phyloP scores from a whole-genome alignment of 352 stramenopile species.

The Pythium phragmitis region DNA sequence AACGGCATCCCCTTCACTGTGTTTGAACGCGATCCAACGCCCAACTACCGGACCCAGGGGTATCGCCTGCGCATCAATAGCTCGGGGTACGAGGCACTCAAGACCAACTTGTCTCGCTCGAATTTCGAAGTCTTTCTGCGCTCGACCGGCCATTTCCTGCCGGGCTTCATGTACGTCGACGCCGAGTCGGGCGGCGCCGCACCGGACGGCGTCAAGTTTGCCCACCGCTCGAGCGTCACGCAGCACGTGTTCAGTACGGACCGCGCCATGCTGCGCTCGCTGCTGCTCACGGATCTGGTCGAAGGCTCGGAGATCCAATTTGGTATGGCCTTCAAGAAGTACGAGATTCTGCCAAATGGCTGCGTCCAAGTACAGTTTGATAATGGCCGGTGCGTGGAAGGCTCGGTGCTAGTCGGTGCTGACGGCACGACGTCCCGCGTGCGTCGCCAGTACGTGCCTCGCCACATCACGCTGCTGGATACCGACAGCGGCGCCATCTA shows the following conservation, averaged over 20 bases:
- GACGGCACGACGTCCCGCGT: constrained; percentile 63
- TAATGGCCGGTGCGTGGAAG: constrained; percentile 44
- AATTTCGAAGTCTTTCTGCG: constrained; percentile 62
- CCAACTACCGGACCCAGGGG: constrained; percentile 60
- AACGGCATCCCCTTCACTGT: constrained; percentile 61
- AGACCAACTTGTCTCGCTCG: constrained; percentile 39
- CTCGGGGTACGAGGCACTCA: constrained; percentile 56
- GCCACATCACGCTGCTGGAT: constrained; percentile 47
- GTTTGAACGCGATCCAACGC: constrained; percentile 59
- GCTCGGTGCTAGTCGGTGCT: constrained; percentile 50
- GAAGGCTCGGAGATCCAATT: constrained; percentile 50
- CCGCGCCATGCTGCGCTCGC: constrained; percentile 29
- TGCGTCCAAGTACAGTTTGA: constrained; percentile 59
- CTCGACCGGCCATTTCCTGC: constrained; percentile 53
- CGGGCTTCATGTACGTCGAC: constrained; percentile 50
- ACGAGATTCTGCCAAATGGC: constrained; percentile 39
- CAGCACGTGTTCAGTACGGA: constrained; percentile 30
- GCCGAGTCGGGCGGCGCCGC: constrained; percentile 29
- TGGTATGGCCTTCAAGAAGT: constrained; percentile 58
- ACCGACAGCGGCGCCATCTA: constrained; percentile 69
- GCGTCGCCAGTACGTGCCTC: constrained; percentile 54
- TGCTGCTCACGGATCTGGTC: constrained; percentile 46
- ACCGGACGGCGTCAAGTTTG: constrained; percentile 9
- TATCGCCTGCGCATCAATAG: constrained; percentile 66
- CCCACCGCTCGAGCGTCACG: constrained; percentile 11